A percentile compares a stretch with the other conserved stretches of the same genome.
phyloP scores from a whole-genome alignment of 2,329 filamentous ascomycete genomes.

The Thermothelomyces thermophilus region DNA sequence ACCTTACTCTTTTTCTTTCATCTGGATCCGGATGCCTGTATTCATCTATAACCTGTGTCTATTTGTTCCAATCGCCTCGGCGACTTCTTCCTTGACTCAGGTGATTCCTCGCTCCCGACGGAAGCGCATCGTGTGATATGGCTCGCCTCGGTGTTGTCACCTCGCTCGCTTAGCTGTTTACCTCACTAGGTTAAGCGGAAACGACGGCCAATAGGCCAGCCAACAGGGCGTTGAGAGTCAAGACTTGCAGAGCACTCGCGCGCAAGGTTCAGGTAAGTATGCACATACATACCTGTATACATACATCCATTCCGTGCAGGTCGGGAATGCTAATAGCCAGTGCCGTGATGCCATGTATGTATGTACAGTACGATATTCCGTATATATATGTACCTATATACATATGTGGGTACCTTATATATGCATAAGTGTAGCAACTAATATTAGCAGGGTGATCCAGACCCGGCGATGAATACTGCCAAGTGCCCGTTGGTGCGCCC shows the following conservation, averaged over 20 bases:
- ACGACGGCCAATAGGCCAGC: background rate
- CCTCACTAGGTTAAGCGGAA: background rate
- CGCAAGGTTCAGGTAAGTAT: no score
- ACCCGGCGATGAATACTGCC: background rate
- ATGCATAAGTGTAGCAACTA: no score
- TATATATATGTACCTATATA: no score
- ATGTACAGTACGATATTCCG: no score
- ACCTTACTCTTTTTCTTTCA: background rate
- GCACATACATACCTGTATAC: no score
- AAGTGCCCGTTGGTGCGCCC: background rate
- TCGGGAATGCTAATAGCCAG: no score
- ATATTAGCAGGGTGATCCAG: no score
- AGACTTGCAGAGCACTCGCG: no score
- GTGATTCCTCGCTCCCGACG: background rate
- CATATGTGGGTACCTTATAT: no score
- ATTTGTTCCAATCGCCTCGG: background rate
- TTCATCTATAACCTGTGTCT: background rate
- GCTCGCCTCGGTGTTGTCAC: background rate
- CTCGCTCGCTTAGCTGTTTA: background rate
- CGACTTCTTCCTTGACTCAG: background rate
- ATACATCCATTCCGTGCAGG: no score
- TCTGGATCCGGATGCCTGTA: constrained; percentile 3
- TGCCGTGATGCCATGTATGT: no score
- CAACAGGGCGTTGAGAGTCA: background rate
- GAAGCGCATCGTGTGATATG: background rate